Percentiles rank a stretch among this genome's conserved stretches.
These are phyloP conservation scores for Phytopythium delawarense DNA, from an alignment of 352 stramenopile species.

Conservation along the genomic window DNA sequence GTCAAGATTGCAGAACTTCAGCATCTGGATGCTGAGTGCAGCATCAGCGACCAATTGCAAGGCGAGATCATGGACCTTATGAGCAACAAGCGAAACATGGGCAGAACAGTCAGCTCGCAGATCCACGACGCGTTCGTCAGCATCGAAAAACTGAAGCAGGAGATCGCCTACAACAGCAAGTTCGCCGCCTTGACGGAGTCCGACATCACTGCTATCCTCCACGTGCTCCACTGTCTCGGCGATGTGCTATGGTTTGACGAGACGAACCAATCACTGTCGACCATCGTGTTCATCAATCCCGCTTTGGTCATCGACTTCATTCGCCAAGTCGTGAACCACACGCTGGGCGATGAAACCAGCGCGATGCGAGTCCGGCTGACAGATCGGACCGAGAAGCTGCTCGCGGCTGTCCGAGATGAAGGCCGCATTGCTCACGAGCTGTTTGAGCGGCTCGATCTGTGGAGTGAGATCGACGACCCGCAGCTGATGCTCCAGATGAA, in stretches of 20 bases:
- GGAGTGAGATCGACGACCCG: conserved; percentile 2
- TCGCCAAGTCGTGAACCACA: conserved; percentile 14
- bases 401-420: background rate
- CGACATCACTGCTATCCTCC: background rate
- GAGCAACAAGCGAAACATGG: no score
- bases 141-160: background rate
- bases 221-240: conserved; percentile 7
- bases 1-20: no score
- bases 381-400: background rate
- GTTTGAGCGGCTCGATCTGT: conserved; percentile 5
- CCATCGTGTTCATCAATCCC: conserved; percentile 11
- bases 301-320: conserved; percentile 16
- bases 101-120: background rate
- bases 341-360: background rate
- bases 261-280: background rate
- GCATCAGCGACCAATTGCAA: no score
- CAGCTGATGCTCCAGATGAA: conserved; percentile 11
- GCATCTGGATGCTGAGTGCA: no score
- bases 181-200: background rate
- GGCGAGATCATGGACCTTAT: no score
- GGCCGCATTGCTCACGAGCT: conserved; percentile 10
- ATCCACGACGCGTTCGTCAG: background rate
- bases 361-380: no score
- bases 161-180: background rate
- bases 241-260: conserved; percentile 18